Evolutionary conservation across 495 filamentous ascomycete species (phyloP).

Genomic region (Extremus antarcticus): DNA sequence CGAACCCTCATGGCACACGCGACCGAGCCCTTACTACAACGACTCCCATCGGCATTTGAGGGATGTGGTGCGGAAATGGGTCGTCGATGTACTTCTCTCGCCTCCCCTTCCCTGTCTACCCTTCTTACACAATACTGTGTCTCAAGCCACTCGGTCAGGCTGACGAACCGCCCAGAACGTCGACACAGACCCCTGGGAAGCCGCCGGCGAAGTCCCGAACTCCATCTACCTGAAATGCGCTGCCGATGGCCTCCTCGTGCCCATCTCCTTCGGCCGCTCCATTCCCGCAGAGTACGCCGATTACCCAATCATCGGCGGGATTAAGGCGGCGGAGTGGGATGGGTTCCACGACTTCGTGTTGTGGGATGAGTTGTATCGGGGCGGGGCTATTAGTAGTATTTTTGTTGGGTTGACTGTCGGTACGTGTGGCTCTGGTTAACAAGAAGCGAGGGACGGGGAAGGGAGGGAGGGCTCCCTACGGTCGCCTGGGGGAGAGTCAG

Average conservation of each 20-base stretch:
- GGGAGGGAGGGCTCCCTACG: too few species aligned
- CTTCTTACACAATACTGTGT: too few species aligned
- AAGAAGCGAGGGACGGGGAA: conserved; percentile 21
- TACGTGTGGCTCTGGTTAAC: conserved; percentile 41
- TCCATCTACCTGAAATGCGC: conserved; percentile 17
- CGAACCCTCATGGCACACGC: not conserved
- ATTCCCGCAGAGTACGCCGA: conserved; percentile 1
- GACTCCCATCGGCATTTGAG: conserved; percentile 16
- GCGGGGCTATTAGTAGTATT: not conserved
- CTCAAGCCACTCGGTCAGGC: too few species aligned
- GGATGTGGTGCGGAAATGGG: conserved; percentile 19
- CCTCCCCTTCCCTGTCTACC: too few species aligned
- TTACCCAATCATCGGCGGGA: conserved; percentile 17
- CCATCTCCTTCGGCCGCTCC: conserved; percentile 16
- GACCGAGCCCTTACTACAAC: conserved; percentile 24
- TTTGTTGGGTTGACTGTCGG: not conserved
- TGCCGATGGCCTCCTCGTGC: conserved; percentile 17
- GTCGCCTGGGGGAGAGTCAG: conserved; percentile 33
- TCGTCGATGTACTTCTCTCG: too few species aligned
- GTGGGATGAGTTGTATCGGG: conserved; percentile 32
- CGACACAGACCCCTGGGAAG: conserved; percentile 13
- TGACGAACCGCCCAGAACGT: too few species aligned
- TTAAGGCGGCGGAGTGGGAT: conserved; percentile 22
- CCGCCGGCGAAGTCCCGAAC: conserved; percentile 11
- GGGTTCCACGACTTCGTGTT: conserved; percentile 24